phyloP scores from a whole-genome alignment of 805 yeast species.

The Kuraishia molischiana region DNA sequence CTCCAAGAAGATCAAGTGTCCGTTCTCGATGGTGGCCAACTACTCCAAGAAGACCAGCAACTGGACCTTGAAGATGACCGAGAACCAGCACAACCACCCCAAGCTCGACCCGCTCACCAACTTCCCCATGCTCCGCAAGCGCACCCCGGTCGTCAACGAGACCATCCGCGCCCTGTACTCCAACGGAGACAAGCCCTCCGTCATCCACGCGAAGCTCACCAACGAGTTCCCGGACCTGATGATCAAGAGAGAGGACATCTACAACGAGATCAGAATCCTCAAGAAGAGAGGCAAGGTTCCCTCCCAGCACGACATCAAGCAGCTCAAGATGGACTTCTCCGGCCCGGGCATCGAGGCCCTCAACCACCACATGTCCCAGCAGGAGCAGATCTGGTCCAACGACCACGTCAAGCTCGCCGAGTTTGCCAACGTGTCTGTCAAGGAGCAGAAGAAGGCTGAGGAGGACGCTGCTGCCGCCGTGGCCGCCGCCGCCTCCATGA shows the following conservation, averaged over 20 bases:
- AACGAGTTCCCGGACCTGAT: constrained; percentile 43
- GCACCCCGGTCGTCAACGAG: constrained; percentile 41
- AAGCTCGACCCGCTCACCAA: constrained; percentile 44
- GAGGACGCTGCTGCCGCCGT: constrained; percentile 3
- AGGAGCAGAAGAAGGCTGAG: constrained; percentile 7
- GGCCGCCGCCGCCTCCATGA: constrained; percentile 1
- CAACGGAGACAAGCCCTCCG: constrained; percentile 45
- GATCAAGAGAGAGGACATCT: constrained; percentile 48
- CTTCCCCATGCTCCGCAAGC: constrained; percentile 47
- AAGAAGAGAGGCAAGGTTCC: constrained; percentile 33
- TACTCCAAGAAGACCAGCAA: constrained; percentile 36
- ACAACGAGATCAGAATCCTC: constrained; percentile 46
- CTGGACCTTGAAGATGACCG: constrained; percentile 44
- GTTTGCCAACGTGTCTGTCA: constrained; percentile 4
- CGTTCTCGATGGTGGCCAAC: constrained; percentile 50
- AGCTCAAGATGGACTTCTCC: constrained; percentile 13
- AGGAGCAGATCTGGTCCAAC: constrained; percentile 2
- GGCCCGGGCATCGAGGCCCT: constrained; percentile 1
- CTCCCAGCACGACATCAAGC: constrained; percentile 14
- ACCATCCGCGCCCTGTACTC: constrained; percentile 42
- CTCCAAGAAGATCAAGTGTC: constrained; percentile 45
- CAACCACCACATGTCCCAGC: constrained; percentile 2
- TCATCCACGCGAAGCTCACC: constrained; percentile 39
- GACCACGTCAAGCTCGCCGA: constrained; percentile 8
- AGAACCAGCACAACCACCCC: constrained; percentile 51